A percentile compares a stretch with the other conserved stretches of the same genome.
These are phyloP conservation scores for Cystobasidium pallidum DNA, from an alignment of 1,284 basidiomycete species.

Conservation along the genomic window DNA sequence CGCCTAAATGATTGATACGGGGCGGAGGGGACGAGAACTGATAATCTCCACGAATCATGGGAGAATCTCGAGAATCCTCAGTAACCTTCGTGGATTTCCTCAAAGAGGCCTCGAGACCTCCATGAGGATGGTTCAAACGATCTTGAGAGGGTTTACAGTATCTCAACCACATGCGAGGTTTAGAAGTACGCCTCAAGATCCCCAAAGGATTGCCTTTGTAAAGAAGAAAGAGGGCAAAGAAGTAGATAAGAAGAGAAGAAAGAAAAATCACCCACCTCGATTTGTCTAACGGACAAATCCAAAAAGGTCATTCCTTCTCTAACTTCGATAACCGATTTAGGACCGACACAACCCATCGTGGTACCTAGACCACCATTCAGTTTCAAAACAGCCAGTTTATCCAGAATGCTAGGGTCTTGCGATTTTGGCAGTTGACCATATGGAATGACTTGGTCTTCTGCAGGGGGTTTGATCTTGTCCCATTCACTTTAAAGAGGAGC, in stretches of 20 bases:
- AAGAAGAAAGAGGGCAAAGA: too few species aligned
- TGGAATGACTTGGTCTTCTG: constrained; percentile 86
- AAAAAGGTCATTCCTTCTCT: constrained; percentile 85
- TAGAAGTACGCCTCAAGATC: not conserved
- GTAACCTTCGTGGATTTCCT: too few species aligned
- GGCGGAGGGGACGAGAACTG: too few species aligned
- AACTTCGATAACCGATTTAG: constrained; percentile 59
- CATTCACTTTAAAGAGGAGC: constrained; percentile 74
- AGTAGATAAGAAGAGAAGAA: too few species aligned
- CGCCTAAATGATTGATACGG: too few species aligned
- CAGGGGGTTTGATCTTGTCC: constrained; percentile 96
- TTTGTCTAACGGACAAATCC: constrained; percentile 94
- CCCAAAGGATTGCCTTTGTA: not conserved
- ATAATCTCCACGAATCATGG: too few species aligned
- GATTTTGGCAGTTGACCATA: constrained; percentile 74
- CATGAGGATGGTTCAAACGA: too few species aligned
- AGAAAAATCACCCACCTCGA: constrained; percentile 78
- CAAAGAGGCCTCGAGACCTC: too few species aligned
- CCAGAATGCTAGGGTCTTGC: constrained; percentile 71
- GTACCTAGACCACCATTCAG: constrained; percentile 99
- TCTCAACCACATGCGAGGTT: too few species aligned
- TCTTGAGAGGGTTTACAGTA: too few species aligned
- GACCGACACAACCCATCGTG: constrained; percentile 85
- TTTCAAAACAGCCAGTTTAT: constrained; percentile 97
- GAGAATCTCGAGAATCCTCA: too few species aligned